Base-by-base conservation (phyloP, 495 filamentous ascomycete species). In the Platismatia glauca region DNA sequence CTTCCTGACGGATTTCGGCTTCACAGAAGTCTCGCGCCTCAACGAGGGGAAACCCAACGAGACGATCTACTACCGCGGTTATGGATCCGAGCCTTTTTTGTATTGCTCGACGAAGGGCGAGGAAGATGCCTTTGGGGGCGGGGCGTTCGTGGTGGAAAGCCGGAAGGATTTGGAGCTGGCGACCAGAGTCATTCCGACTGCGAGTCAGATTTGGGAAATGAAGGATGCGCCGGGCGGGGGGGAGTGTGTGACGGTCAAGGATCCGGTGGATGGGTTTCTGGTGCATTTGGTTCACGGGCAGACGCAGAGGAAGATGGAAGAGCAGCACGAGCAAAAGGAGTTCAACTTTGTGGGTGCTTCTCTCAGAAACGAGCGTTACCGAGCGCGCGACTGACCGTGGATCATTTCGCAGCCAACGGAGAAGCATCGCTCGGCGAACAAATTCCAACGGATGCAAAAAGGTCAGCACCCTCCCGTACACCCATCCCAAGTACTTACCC, bases 1-100 rank as follows among this genome's bases (percentile, higher is more conserved):
- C 41, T 86, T 86, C 65, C 69, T 79, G 11, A 68, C 73, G 1
- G 82, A 85, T 71, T 87, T 87, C 70, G 83, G 84, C 61, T 80
- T 87, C 69, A 68, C 67, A 16, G 73, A 79, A 41, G 70, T 71
- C 6, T 75, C 76, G 46, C 52, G 50, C 50, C 27, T 33, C 12
- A 62, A 62, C 24, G 50, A 35, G 20, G 52, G 60, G 2, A 69
- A 70, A 53, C 68, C 77, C 3, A 75, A 78, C 33, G 71, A 78
- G 57, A 77, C 77, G 58, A 78, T 82, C 15, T 86, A 79, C 74
- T 85, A 76, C 71, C 75, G 82, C 35, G 83, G 84, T 9, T 84
- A 84, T 67, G 82, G 84, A 12, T 71, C 71, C n/a, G 82, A 86
- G 58, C 84, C 81, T 20, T 86, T 81, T 65, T 71, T 84, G 9